Evolutionary conservation across 2,329 filamentous ascomycete genomes (phyloP), one percentile per base, ranked within the genome.

Genomic region (Oidium heveae): DNA sequence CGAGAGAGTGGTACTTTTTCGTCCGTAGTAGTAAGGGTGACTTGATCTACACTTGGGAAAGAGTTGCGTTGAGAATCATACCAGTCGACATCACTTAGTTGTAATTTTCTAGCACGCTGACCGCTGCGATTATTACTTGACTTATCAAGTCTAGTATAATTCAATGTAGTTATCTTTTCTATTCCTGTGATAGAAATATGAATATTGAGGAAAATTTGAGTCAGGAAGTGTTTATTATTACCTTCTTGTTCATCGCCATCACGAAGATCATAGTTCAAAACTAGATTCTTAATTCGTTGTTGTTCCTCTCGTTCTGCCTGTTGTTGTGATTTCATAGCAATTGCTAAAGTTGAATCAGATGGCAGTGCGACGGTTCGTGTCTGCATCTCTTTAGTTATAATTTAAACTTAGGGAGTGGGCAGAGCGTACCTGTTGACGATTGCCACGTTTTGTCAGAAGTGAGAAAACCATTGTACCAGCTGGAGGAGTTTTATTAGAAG

Each of bases 61-160:
- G 57, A 55, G 55, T 56, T 61, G 50, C 54, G 57, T 52, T 60
- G 61, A 55, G 59, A 55, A 57, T 60, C 72, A 71, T 89, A 95
- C 91, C 91, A 98, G 68, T 98, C 89, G 67, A 98, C 86, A 68
- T 98, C 91, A 68, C 86, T 94, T 57, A 96, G 76, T 66, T 96
- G 89, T 57, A 98, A 73, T 68, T 94, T 94, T 63, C 91, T 79
- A 56, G 84, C 80, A 59, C 88, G 82, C 67, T 94, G 87, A 57
- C 82, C 80, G 64, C 76, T 77, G 56, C 74, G 74, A 46, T 63
- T 65, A 55, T 63, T 65, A 50, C 62, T 61, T 55, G 63, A 66
- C 58, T 68, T 66, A 50, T 67, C 65, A 57, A 60, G 58, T 60
- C 62, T 61, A 39, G 61, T 56, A 60, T 59, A 61, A 52, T 56